Evolutionary conservation across 2,329 filamentous ascomycete species (phyloP), one percentile per base, ranked within the genome.

Genomic region (Talaromyces sp.): DNA sequence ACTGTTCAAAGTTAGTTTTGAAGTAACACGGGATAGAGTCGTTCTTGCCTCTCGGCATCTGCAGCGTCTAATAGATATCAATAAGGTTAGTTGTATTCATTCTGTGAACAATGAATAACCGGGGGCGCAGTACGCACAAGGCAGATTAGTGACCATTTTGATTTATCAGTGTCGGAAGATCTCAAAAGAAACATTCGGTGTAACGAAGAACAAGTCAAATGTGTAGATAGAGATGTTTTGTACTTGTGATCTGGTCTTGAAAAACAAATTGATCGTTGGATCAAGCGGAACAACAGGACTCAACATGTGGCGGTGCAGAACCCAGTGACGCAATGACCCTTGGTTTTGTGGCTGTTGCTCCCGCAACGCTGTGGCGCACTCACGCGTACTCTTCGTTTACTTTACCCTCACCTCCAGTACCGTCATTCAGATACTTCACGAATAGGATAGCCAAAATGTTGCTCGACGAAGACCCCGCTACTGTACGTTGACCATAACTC

Each of bases 381-480:
- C 59, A 17, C 57, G 63, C 63, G 47, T 39, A 13, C 15, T 22
- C n/a, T 9, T 6, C 19, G n/a, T 13, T 35, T 15, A 56, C n/a
- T 13, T 7, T 3, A 52, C 22, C 31, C 13, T 52, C 17, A 37
- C 31, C 27, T 31, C 27, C 27, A 31, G 19, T 25, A 25, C 45
- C 25, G 10, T 41, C 39, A 41, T 41, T 41, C 39, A n/a, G 39
- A 41, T n/a, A 41, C 10, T 9, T 50, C 25, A 19, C 17, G 47
- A 31, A 27, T 27, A 60, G n/a, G 6, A 70, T 59, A 68, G 65
- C 67, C 81, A 92, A 80, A 69, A 97, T 98, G 90, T 85, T 97
- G 77, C 91, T 98, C 80, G 92, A 96, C 80, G 93, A 97, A 82
- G 91, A 95, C 77, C 94, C 93, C 70, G 91, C 91, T 52, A 90